Percentiles rank a stretch among this genome's conserved stretches.
Conservation (phyloP, 2,329 filamentous ascomycete species). For the Xylaria sp. region DNA sequence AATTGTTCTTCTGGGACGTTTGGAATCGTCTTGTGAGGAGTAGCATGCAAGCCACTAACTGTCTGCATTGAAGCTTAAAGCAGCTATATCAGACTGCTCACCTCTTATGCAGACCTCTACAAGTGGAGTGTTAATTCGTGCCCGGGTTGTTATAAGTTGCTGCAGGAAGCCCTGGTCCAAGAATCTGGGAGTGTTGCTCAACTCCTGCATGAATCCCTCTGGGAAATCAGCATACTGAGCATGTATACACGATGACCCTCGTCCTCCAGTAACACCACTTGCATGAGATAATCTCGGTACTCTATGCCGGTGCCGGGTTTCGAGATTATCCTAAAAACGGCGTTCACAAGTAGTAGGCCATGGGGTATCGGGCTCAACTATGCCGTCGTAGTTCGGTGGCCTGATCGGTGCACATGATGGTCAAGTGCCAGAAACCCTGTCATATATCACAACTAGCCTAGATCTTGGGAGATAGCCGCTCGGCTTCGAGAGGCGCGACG, state of each 20-base stretch:
- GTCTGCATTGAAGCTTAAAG: neutral
- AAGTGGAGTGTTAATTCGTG: neutral
- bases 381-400: neutral
- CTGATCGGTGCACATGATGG: neutral
- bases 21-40: neutral
- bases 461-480: slow-evolving; percentile 6
- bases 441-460: neutral
- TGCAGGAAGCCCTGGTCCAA: neutral
- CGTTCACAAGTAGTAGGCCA: neutral
- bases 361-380: neutral
- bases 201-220: slow-evolving; percentile 10
- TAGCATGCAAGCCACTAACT: neutral
- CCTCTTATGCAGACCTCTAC: neutral
- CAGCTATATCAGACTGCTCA: neutral
- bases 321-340: neutral
- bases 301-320: slow-evolving; percentile 9
- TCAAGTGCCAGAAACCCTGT: neutral
- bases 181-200: neutral
- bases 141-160: neutral
- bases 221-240: neutral
- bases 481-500: slow-evolving; percentile 5
- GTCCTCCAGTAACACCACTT: neutral
- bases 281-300: slow-evolving; percentile 15
- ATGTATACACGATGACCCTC: neutral
- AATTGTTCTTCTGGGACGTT: neutral